Evolutionary conservation across 2,329 filamentous ascomycete genomes (phyloP), one percentile per base, ranked within the genome.

Genomic region (Nemania bipapillata): DNA sequence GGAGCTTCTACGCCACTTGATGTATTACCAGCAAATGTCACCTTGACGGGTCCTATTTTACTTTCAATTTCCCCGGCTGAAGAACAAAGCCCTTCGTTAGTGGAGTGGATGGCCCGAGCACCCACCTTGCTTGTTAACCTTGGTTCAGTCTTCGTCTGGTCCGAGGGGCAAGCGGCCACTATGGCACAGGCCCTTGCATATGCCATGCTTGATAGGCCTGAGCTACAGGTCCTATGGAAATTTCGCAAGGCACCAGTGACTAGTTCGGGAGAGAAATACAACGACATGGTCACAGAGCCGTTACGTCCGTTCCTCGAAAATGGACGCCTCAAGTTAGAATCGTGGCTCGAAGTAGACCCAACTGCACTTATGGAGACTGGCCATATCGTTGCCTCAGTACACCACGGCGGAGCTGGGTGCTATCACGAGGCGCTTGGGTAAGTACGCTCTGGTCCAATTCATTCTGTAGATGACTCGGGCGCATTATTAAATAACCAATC

Each of bases 41-140:
- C 69, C 9, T 62, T 66, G 22, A 66, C 68, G 0, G 72, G 69
- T 0, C 73, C 73, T 3, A 74, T 73, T 9, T 50, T 56, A 0
- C 57, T 74, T 2, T 72, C 68, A 9, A 40, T 70, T 4, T 49
- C 37, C 1, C 30, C 62, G 9, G 71, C 60, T 2, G 63, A 62
- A 37, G 70, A 74, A 32, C 56, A 71, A 24, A 60, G 50, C 30
- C 59, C 65, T 2, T 58, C 4, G 4, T 32, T 75, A 9, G 50
- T 47, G 11, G 9, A 42, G 7, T 75, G 73, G 72, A 60, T 75
- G 6, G 42, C 65, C 7, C 68, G 59, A 5, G 65, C 45, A 7
- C 71, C 73, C 1, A 73, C 72, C 11, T 24, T 74, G 22, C 69
- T 74, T 9, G 20, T 74, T 45, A 72, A 69, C 42, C 66, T 74